These are phyloP conservation scores for Teratosphaeriaceae sp. DNA, from an alignment of 2,329 filamentous ascomycete genomes.

Conservation along the genomic window DNA sequence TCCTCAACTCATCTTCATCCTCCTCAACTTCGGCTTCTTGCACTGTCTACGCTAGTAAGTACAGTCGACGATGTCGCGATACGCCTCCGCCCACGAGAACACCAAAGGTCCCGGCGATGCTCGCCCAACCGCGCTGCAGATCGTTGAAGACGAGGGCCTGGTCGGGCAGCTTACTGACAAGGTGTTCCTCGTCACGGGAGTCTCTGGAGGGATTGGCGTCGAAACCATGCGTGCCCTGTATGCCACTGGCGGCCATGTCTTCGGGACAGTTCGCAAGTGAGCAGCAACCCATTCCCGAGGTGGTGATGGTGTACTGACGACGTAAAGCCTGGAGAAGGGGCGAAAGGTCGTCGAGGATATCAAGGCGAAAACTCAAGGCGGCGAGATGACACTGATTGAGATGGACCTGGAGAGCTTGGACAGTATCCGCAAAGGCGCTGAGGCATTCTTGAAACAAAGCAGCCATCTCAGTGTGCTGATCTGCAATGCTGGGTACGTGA, in stretches of 20 bases:
- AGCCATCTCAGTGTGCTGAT: conserved; percentile 16
- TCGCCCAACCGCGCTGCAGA: conserved; percentile 20
- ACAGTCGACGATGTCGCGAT: too few species aligned
- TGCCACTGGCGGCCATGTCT: conserved; percentile 38
- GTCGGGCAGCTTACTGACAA: conserved; percentile 31
- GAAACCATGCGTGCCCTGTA: conserved; percentile 39
- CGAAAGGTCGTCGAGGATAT: conserved; percentile 29
- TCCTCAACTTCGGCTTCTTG: too few species aligned
- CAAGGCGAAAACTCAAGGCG: conserved; percentile 19
- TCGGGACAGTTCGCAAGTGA: conserved; percentile 31
- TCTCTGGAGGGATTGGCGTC: conserved; percentile 36
- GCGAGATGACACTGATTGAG: conserved; percentile 31
- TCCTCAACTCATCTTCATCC: too few species aligned
- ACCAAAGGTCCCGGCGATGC: conserved; percentile 22
- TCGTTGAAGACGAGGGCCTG: conserved; percentile 21
- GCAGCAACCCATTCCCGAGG: background rate
- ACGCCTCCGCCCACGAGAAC: conserved; percentile 16
- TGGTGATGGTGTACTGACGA: conserved; percentile 21
- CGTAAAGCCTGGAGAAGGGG: conserved; percentile 22
- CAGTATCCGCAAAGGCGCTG: conserved; percentile 27
- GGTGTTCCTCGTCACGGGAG: conserved; percentile 37
- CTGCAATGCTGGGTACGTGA: conserved; percentile 15
- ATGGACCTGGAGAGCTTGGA: conserved; percentile 26
- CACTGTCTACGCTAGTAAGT: too few species aligned
- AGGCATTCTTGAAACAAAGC: conserved; percentile 14